Conservation (phyloP, 1,139 yeast species). For the Yamadazyma sp. region DNA sequence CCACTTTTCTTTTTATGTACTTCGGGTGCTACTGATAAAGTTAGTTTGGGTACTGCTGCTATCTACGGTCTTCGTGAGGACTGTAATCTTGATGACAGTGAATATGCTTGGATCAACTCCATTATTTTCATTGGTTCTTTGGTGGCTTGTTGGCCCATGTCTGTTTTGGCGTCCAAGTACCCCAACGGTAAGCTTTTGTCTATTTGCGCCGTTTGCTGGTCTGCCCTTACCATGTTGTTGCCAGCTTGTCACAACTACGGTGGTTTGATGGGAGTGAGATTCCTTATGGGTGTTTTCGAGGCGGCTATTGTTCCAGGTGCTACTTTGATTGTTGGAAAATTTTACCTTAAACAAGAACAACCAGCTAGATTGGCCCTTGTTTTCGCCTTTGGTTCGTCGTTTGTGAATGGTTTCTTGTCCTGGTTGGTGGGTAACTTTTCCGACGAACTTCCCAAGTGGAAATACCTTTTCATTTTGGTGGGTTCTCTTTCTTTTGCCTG, state of each 20-base stretch:
- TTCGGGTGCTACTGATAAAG: slow-evolving; percentile 45
- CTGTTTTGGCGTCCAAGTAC: slow-evolving; percentile 25
- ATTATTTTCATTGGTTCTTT: slow-evolving; percentile 48
- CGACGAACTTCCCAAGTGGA: slow-evolving; percentile 29
- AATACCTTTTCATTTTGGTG: slow-evolving; percentile 28
- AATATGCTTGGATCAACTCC: slow-evolving; percentile 50
- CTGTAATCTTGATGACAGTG: slow-evolving; percentile 33
- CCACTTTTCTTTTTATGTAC: slow-evolving; percentile 33
- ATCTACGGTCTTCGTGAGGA: slow-evolving; percentile 41
- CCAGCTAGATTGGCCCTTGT: slow-evolving; percentile 25
- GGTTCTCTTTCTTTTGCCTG: slow-evolving; percentile 31
- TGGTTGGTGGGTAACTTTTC: slow-evolving; percentile 31
- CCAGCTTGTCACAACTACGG: slow-evolving; percentile 29
- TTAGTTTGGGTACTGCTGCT: slow-evolving; percentile 41
- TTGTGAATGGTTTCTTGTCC: slow-evolving; percentile 30
- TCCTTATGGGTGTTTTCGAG: slow-evolving; percentile 35
- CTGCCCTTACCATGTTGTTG: slow-evolving; percentile 23
- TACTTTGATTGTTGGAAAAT: slow-evolving; percentile 30
- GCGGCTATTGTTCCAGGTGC: slow-evolving; percentile 42
- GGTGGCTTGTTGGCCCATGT: slow-evolving; percentile 41
- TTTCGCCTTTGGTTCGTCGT: slow-evolving; percentile 30
- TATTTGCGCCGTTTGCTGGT: slow-evolving; percentile 25
- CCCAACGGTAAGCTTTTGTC: slow-evolving; percentile 31
- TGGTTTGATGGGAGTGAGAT: slow-evolving; percentile 32
- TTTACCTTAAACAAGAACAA: slow-evolving; percentile 26